These are phyloP conservation scores for Globisporangium carolinianum DNA, from an alignment of 352 stramenopile genomes.

Conservation along the genomic window DNA sequence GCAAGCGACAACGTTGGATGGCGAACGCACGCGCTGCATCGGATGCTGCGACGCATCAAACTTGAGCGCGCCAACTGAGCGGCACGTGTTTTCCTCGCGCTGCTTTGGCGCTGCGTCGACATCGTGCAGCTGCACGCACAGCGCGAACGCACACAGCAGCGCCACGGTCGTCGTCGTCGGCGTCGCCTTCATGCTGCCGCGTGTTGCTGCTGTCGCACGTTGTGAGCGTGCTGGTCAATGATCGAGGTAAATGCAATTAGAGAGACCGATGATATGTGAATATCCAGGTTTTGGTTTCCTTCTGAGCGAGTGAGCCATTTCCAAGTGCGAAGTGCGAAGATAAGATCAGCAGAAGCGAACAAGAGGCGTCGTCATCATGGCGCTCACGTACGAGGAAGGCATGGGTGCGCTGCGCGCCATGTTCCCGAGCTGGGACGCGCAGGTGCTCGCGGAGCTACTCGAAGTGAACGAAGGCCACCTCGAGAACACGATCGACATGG, in stretches of 20 bases:
- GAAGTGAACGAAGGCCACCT: conserved; percentile 59
- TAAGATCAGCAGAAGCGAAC: no score
- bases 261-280: background rate
- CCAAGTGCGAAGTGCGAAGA: conserved; percentile 3
- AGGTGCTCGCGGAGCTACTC: conserved; percentile 53
- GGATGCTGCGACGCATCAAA: conserved; percentile 54
- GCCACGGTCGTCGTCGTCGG: conserved; percentile 11
- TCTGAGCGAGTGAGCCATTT: background rate
- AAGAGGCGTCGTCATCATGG: conserved; percentile 23
- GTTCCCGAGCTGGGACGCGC: conserved; percentile 69
- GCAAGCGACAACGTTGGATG: no score
- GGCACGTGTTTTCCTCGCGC: conserved; percentile 35
- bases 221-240: no score
- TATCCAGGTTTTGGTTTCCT: no score
- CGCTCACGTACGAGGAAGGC: conserved; percentile 48
- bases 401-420: conserved; percentile 60
- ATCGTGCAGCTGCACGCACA: conserved; percentile 12
- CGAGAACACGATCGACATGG: conserved; percentile 67
- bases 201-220: background rate
- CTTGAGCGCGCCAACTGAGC: conserved; percentile 58
- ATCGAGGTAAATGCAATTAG: background rate
- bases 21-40: conserved; percentile 51
- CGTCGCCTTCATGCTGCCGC: conserved; percentile 8
- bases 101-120: conserved; percentile 16
- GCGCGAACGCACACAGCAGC: conserved; percentile 16